Evolutionary conservation across 2,329 filamentous ascomycete species (phyloP).

Genomic region (Microdochium paspali): DNA sequence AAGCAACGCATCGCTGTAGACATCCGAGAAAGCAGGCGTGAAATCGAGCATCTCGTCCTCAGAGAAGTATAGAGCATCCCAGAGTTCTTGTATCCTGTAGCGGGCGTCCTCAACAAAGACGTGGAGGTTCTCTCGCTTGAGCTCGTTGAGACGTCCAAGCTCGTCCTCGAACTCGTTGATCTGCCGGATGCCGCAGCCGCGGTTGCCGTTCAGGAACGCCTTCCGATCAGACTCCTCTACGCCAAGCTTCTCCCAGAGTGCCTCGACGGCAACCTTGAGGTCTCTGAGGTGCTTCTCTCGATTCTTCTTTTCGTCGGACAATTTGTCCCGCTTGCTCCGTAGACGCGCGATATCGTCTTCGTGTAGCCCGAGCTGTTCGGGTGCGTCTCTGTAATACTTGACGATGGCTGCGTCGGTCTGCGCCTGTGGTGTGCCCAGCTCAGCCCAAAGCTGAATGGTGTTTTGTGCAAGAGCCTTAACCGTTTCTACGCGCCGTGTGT

Average conservation of each 20-base stretch:
- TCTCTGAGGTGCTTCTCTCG: slow-evolving; percentile 72
- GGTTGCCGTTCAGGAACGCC: slow-evolving; percentile 75
- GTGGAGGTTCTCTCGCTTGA: slow-evolving; percentile 92
- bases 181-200: slow-evolving; percentile 80
- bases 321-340: slow-evolving; percentile 65
- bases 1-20: slow-evolving; percentile 90
- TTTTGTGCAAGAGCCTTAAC: slow-evolving; percentile 71
- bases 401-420: slow-evolving; percentile 85
- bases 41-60: slow-evolving; percentile 99
- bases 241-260: slow-evolving; percentile 79
- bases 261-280: slow-evolving; percentile 68
- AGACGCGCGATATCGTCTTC: slow-evolving; percentile 74
- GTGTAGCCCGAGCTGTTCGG: slow-evolving; percentile 89
- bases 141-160: slow-evolving; percentile 72
- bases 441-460: slow-evolving; percentile 91
- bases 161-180: slow-evolving; percentile 98
- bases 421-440: slow-evolving; percentile 86
- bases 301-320: slow-evolving; percentile 78
- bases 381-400: slow-evolving; percentile 79
- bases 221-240: slow-evolving; percentile 77
- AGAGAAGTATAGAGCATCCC: slow-evolving; percentile 88
- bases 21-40: slow-evolving; percentile 91
- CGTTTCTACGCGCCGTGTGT: slow-evolving; percentile 68
- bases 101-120: slow-evolving; percentile 93
- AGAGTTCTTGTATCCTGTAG: slow-evolving; percentile 83